These are phyloP conservation scores for Angomonas deanei DNA, from an alignment of 208 protist genomes.

Conservation along the genomic window DNA sequence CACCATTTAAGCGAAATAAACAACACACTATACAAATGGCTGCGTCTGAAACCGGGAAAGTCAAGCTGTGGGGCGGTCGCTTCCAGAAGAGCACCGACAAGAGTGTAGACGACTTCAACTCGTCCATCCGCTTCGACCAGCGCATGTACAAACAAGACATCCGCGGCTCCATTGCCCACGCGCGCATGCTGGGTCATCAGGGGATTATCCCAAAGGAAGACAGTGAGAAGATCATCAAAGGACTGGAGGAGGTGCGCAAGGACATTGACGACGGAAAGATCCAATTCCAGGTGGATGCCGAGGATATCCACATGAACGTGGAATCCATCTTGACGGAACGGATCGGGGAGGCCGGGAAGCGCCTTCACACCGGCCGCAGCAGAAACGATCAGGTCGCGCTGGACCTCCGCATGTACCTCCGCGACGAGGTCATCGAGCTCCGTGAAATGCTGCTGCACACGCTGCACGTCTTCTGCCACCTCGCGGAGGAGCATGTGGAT, in stretches of 20 bases:
- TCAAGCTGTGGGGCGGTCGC: slow-evolving; percentile 26
- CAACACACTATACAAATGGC: slow-evolving; percentile 2
- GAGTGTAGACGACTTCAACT: slow-evolving; percentile 30
- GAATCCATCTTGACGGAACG: slow-evolving; percentile 24
- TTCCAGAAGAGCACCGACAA: slow-evolving; percentile 28
- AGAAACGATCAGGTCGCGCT: slow-evolving; percentile 25
- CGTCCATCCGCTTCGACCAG: slow-evolving; percentile 26
- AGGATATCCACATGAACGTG: slow-evolving; percentile 32
- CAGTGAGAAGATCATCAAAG: slow-evolving; percentile 19
- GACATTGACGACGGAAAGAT: slow-evolving; percentile 22
- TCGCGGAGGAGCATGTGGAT: slow-evolving; percentile 20
- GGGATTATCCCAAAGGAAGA: slow-evolving; percentile 19
- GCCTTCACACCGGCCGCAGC: slow-evolving; percentile 26
- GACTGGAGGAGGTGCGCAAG: slow-evolving; percentile 14
- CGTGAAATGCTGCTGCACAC: slow-evolving; percentile 18
- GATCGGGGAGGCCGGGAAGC: slow-evolving; percentile 25
- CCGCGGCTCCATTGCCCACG: slow-evolving; percentile 24
- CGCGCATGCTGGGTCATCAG: slow-evolving; percentile 26
- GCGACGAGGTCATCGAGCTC: slow-evolving; percentile 17
- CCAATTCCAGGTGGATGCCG: slow-evolving; percentile 17
- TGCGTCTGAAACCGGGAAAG: slow-evolving; percentile 8
- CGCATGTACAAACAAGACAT: slow-evolving; percentile 31
- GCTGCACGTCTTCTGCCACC: slow-evolving; percentile 12
- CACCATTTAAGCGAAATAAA: too few relatives aligned
- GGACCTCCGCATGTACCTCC: slow-evolving; percentile 25